Conservation (phyloP, 352 stramenopile species). For the Globisporangium nunn region DNA sequence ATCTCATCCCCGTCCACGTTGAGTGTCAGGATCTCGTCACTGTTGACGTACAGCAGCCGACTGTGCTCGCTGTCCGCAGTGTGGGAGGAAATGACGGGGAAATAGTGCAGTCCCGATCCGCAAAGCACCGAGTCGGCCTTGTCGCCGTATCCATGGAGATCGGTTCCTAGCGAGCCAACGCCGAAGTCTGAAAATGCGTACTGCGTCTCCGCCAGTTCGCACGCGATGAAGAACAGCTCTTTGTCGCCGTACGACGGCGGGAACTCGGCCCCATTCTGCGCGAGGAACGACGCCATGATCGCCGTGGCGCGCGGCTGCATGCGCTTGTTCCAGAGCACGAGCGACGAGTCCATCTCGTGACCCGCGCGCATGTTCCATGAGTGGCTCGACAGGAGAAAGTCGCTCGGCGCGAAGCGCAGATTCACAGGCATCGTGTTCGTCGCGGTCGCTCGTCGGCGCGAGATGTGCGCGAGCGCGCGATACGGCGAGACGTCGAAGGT, state of each 20-base stretch:
- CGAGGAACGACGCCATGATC: slow-evolving; percentile 50
- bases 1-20: slow-evolving; percentile 32
- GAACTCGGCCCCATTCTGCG: slow-evolving; percentile 24
- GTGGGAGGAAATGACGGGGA: slow-evolving; percentile 18
- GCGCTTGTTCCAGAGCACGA: slow-evolving; percentile 70
- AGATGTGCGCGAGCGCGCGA: slow-evolving; percentile 25
- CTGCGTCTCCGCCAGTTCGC: slow-evolving; percentile 57
- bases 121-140: slow-evolving; percentile 36
- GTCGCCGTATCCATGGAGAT: slow-evolving; percentile 22
- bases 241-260: slow-evolving; percentile 67
- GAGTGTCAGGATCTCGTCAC: slow-evolving; percentile 50
- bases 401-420: slow-evolving; percentile 39
- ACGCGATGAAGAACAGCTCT: slow-evolving; percentile 70
- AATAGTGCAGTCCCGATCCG: slow-evolving; percentile 52
- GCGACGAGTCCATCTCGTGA: slow-evolving; percentile 69
- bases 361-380: slow-evolving; percentile 57
- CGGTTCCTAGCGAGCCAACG: slow-evolving; percentile 41
- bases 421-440: slow-evolving; percentile 17
- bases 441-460: slow-evolving; percentile 8
- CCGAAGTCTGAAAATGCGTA: slow-evolving; percentile 65
- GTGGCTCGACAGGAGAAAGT: slow-evolving; percentile 45
- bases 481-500: slow-evolving; percentile 45
- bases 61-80: slow-evolving; percentile 4
- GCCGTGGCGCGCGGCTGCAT: slow-evolving; percentile 57
- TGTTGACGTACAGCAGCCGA: slow-evolving; percentile 55